These are phyloP conservation scores for Flueggea neowawraea DNA, from an alignment of 441 rosid genomes.

Conservation along the genomic window DNA sequence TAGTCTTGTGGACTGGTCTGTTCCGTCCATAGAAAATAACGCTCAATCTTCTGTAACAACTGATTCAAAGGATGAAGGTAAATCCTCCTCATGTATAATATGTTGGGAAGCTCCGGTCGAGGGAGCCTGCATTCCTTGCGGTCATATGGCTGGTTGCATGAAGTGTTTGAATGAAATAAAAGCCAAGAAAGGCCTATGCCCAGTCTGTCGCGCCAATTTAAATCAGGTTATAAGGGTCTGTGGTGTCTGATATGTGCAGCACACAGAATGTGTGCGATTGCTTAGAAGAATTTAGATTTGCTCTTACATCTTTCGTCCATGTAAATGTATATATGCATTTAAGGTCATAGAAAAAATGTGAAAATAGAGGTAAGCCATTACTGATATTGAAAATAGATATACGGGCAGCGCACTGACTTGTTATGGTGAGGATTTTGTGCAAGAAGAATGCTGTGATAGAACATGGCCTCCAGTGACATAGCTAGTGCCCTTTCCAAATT, in stretches of 20 bases:
- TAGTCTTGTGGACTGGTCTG: conserved; percentile 19
- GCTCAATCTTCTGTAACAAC: conserved; percentile 17
- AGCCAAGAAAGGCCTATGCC: conserved; percentile 51
- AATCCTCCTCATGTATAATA: conserved; percentile 43
- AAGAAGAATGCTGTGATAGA: no score
- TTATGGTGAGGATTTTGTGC: no score
- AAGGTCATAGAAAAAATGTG: no score
- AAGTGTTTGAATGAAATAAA: conserved; percentile 48
- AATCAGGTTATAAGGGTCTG: conserved; percentile 44
- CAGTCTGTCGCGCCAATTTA: conserved; percentile 47
- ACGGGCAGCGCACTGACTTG: no score
- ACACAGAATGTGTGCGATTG: background rate
- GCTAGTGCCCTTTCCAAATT: no score
- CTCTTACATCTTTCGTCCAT: no score
- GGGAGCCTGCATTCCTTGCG: conserved; percentile 67
- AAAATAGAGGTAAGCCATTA: no score
- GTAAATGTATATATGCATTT: no score
- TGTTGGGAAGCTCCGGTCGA: conserved; percentile 64
- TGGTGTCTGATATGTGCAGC: conserved; percentile 32
- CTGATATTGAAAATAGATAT: no score
- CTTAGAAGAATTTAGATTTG: no score
- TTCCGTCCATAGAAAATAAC: conserved; percentile 8
- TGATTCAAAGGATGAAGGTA: conserved; percentile 25
- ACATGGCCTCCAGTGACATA: no score
- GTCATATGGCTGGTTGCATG: conserved; percentile 79